Evolutionary conservation across 2,329 filamentous ascomycete species (phyloP).

Genomic region (Stemphylium lycopersici): DNA sequence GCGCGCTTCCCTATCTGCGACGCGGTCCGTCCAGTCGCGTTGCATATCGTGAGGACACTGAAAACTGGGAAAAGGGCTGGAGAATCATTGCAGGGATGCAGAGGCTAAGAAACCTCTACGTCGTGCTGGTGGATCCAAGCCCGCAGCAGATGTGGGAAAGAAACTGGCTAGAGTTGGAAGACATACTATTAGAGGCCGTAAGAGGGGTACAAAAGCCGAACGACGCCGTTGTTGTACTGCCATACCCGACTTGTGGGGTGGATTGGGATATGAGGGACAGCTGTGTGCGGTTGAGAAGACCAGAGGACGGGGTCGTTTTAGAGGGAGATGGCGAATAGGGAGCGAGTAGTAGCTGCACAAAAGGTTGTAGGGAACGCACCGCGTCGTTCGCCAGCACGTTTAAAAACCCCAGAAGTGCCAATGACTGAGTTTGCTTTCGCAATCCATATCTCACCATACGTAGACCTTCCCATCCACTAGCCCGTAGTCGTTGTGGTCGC

Average conservation of each 20-base stretch:
- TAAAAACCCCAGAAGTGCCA: no score
- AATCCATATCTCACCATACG: no score
- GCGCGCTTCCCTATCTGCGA: conserved; percentile 41
- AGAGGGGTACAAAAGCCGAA: conserved; percentile 25
- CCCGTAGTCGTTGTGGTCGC: no score
- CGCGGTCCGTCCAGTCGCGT: conserved; percentile 27
- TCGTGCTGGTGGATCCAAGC: conserved; percentile 38
- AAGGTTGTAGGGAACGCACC: no score
- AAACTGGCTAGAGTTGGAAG: conserved; percentile 38
- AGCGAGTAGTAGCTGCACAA: no score
- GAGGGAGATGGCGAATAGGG: no score
- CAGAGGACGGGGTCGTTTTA: conserved; percentile 7
- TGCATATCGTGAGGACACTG: conserved; percentile 45
- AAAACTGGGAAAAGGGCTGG: conserved; percentile 43
- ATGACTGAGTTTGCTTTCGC: no score
- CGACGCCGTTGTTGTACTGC: conserved; percentile 35
- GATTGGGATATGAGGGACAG: conserved; percentile 36
- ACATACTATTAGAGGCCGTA: conserved; percentile 30
- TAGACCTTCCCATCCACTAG: no score
- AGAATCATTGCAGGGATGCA: conserved; percentile 34
- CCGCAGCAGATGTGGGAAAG: conserved; percentile 37
- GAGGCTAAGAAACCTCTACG: conserved; percentile 32
- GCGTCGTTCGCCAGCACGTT: no score
- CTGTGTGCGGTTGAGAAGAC: conserved; percentile 26
- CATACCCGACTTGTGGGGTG: conserved; percentile 36